Base-by-base conservation (phyloP, 371 early-diverging fungal species). In the Mucor plumbeus region DNA sequence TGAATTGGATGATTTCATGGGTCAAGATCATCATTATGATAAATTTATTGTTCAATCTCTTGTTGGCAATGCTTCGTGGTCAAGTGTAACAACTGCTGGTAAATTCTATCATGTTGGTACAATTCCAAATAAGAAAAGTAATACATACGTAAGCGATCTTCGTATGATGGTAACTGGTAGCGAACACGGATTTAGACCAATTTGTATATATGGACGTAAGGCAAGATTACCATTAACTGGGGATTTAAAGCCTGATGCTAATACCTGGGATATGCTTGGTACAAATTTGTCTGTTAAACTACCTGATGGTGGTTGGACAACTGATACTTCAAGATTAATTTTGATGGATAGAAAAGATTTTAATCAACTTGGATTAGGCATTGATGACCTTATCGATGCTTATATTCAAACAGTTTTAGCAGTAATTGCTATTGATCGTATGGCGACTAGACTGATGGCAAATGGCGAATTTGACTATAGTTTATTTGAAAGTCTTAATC, bases 311-410 rank as follows among this genome's bases (percentile, higher is more conserved):
- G 80, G 83, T n/a, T 96, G 94, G 95, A 90, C 93, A 5, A 94
- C 95, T 1, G 95, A 96, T 70, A 86, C 95, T 5, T 90, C 92
- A 64, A 83, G 95, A 13, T 74, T 96, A 43, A 77, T 94, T 58
- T 82, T 95, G 26, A 95, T 97, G 95, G 97, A 97, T 73, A 88
- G 95, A 64, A 95, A 95, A 68, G 97, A 95, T 65, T 95, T 97
- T 59, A 95, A 97, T 77, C 90, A 91, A 72, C 85, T 95, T 35
- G 95, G 95, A 8, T 74, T 95, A 26, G 97, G 96, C 5, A 86
- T 96, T 47, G 96, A 96, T 72, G 96, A 96, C 66, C 76, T 96
- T 65, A 97, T 96, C 67, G 96, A 96, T 73, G 95, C 94, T 4
- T 95, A 95, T 69, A 93, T 97, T 69, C 97, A 97, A 73, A 96